Conservation (phyloP, 169 alveolate genomes). For the Plasmodium fragile region DNA sequence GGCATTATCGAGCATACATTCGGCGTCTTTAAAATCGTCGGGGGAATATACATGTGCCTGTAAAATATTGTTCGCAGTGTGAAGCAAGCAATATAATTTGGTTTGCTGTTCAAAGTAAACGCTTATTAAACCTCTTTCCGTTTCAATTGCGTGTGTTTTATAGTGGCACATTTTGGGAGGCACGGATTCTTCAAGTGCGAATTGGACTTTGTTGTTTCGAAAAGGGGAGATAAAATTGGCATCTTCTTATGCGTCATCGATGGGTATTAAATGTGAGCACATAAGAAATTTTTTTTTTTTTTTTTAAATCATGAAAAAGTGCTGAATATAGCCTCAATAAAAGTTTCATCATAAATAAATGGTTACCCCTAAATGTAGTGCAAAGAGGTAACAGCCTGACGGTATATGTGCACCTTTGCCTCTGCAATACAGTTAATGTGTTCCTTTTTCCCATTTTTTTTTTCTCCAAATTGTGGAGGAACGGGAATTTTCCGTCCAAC, state of each 20-base stretch:
- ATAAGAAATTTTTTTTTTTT: neutral
- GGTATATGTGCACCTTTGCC: neutral
- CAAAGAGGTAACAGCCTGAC: neutral
- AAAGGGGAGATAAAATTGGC: neutral
- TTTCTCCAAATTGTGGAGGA: neutral
- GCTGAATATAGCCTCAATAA: neutral
- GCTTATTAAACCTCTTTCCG: constrained; percentile 55
- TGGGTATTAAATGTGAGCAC: neutral
- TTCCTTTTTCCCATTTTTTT: neutral
- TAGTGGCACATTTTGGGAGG: constrained; percentile 47
- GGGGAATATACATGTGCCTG: constrained; percentile 67
- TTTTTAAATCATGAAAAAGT: neutral
- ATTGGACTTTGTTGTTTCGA: neutral
- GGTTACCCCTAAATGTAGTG: neutral
- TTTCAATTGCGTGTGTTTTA: constrained; percentile 36
- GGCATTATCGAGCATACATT: constrained; percentile 6
- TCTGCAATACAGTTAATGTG: neutral
- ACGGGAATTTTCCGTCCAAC: neutral
- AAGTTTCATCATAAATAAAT: neutral
- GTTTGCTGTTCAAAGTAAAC: constrained; percentile 71
- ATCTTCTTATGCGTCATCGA: neutral
- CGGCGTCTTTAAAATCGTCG: constrained; percentile 46
- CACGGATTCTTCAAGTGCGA: neutral
- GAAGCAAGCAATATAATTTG: constrained; percentile 61
- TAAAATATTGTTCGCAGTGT: constrained; percentile 68